phyloP scores from a whole-genome alignment of 345 rosid genomes.

The Pistacia atlantica region DNA sequence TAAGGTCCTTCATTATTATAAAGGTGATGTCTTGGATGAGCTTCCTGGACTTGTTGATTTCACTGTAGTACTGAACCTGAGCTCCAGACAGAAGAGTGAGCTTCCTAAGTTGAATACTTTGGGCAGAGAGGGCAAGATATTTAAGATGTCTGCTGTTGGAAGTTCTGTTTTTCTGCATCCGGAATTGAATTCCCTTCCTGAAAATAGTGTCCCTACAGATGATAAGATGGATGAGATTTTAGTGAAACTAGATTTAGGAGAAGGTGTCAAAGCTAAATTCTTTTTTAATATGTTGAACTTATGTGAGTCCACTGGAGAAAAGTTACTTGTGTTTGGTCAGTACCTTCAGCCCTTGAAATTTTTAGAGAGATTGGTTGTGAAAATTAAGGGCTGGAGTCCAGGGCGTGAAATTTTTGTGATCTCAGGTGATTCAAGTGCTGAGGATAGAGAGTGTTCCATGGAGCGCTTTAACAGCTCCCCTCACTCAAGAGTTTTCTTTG shows the following conservation, averaged over 20 bases:
- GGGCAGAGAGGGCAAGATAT: constrained; percentile 48
- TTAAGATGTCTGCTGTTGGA: constrained; percentile 66
- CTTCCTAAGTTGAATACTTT: constrained; percentile 44
- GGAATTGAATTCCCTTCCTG: constrained; percentile 39
- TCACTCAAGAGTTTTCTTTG: constrained; percentile 81
- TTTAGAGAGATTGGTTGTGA: constrained; percentile 57
- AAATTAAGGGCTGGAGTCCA: constrained; percentile 57
- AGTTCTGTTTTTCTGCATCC: constrained; percentile 78
- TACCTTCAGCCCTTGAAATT: constrained; percentile 70
- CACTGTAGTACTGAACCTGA: constrained; percentile 71
- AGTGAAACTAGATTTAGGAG: constrained; percentile 48
- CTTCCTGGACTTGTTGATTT: constrained; percentile 85
- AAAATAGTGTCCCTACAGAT: constrained; percentile 38
- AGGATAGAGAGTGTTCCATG: constrained; percentile 74
- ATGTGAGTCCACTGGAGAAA: constrained; percentile 69
- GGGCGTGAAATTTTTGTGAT: constrained; percentile 71
- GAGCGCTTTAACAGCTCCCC: constrained; percentile 72
- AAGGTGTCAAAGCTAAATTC: constrained; percentile 83
- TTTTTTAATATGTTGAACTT: constrained; percentile 66
- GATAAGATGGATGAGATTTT: constrained; percentile 61
- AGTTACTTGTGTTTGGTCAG: constrained; percentile 84
- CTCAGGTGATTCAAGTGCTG: constrained; percentile 74
- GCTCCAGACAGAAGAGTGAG: constrained; percentile 55
- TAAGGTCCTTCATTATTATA: constrained; percentile 80
- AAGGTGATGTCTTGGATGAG: constrained; percentile 85